phyloP scores from a whole-genome alignment of 208 protist genomes.

The Trypanosoma mega region DNA sequence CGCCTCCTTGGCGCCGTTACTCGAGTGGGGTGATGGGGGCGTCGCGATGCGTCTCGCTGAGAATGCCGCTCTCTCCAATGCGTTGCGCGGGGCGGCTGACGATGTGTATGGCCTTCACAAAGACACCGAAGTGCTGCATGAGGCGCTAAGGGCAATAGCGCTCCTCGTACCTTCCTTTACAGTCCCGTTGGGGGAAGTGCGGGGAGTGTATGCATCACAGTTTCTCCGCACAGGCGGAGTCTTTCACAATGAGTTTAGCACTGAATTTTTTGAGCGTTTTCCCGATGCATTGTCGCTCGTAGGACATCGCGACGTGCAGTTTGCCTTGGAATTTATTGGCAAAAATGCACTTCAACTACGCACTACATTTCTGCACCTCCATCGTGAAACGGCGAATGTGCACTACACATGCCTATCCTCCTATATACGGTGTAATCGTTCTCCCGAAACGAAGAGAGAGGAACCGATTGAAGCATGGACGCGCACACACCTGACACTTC shows the following conservation, averaged over 20 bases:
- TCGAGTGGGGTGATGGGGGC: constrained; percentile 22
- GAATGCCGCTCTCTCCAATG: neutral
- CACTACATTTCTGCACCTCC: constrained; percentile 35
- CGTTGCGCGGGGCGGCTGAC: constrained; percentile 1
- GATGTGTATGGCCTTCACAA: constrained; percentile 10
- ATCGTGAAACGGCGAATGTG: constrained; percentile 29
- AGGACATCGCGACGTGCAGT: constrained; percentile 52
- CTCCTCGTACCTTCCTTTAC: constrained; percentile 23
- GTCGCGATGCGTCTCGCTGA: constrained; percentile 13
- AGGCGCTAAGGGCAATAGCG: constrained; percentile 18
- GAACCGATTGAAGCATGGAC: no score
- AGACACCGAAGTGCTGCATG: constrained; percentile 14
- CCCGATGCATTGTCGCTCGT: constrained; percentile 38
- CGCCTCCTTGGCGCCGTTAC: constrained; percentile 10
- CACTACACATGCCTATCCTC: constrained; percentile 3
- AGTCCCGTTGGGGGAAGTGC: constrained; percentile 5
- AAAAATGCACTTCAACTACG: constrained; percentile 29
- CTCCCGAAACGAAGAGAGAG: no score
- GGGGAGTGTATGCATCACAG: constrained; percentile 7
- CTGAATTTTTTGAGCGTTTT: constrained; percentile 29
- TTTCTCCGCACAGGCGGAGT: constrained; percentile 9
- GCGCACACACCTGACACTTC: neutral
- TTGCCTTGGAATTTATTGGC: constrained; percentile 32
- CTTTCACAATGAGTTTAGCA: constrained; percentile 4
- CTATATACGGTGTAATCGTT: no score